A percentile compares a stretch with the other conserved stretches of the same genome.
Evolutionary conservation across 1,284 basidiomycete species (phyloP).

Genomic region (Austropuccinia psidii): DNA sequence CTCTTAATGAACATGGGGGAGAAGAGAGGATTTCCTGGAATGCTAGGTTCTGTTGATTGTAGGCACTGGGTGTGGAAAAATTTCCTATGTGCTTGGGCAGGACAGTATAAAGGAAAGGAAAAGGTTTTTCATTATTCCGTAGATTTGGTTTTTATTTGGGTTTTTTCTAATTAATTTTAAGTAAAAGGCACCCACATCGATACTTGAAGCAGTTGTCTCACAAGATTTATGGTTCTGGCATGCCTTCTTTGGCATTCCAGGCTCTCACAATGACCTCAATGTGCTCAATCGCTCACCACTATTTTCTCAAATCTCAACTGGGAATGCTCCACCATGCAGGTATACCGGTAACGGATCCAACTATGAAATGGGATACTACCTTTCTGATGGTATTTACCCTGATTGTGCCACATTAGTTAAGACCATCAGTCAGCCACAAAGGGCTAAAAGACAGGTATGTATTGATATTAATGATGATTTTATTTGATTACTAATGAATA

Average conservation of each 20-base stretch:
- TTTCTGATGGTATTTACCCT: background rate
- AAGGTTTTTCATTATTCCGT: background rate
- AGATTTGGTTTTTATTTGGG: background rate
- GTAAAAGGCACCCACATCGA: background rate
- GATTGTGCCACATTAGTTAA: background rate
- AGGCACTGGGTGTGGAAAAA: slow-evolving; percentile 9
- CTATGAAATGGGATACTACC: background rate
- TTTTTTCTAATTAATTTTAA: background rate
- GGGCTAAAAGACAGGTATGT: background rate
- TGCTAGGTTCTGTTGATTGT: slow-evolving; percentile 1
- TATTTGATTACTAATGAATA: too few relatives aligned
- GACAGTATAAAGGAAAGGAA: background rate
- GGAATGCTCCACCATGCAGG: background rate
- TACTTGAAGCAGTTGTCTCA: background rate
- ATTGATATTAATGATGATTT: too few relatives aligned
- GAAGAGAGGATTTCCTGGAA: slow-evolving; percentile 1
- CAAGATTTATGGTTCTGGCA: background rate
- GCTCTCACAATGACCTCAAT: background rate
- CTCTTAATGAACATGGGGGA: background rate
- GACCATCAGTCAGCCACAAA: background rate
- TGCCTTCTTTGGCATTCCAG: background rate
- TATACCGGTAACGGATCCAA: background rate
- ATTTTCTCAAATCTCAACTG: background rate
- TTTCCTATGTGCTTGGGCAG: background rate
- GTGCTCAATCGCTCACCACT: background rate